Evolutionary conservation across 345 rosid species (phyloP).

Genomic region (Arabis alpina): DNA sequence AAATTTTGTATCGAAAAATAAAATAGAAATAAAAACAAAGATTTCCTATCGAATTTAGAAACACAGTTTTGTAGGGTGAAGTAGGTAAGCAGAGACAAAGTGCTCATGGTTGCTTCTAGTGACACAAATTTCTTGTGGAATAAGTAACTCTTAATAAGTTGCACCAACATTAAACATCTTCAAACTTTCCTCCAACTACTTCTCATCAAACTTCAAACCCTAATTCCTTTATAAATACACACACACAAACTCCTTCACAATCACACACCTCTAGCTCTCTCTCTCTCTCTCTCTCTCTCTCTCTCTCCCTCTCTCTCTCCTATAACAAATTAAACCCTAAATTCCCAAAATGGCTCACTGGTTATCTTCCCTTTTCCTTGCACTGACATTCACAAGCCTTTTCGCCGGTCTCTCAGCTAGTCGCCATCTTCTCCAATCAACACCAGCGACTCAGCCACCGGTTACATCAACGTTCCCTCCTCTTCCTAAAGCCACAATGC

Average conservation of each 20-base stretch:
- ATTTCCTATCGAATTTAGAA: too few relatives aligned
- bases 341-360: slow-evolving; percentile 15
- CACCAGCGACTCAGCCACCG: slow-evolving; percentile 35
- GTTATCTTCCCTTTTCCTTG: slow-evolving; percentile 34
- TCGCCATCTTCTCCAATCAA: slow-evolving; percentile 41
- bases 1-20: too few relatives aligned
- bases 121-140: slow-evolving; percentile 16
- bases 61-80: not conserved
- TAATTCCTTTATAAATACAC: slow-evolving; percentile 25
- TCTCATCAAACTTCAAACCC: slow-evolving; percentile 32
- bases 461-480: slow-evolving; percentile 38
- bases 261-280: not conserved
- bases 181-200: slow-evolving; percentile 14
- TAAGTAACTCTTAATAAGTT: slow-evolving; percentile 31
- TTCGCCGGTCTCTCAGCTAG: slow-evolving; percentile 33
- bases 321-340: not conserved
- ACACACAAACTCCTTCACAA: slow-evolving; percentile 23
- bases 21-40: too few relatives aligned
- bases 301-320: not conserved
- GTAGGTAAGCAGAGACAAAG: not conserved
- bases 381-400: slow-evolving; percentile 39
- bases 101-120: slow-evolving; percentile 9
- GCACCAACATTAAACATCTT: slow-evolving; percentile 20
- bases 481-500: slow-evolving; percentile 31
- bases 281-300: slow-evolving; percentile 5